Conservation (phyloP, 176 grass and related monocot species). For the Rhynchospora pubera region DNA sequence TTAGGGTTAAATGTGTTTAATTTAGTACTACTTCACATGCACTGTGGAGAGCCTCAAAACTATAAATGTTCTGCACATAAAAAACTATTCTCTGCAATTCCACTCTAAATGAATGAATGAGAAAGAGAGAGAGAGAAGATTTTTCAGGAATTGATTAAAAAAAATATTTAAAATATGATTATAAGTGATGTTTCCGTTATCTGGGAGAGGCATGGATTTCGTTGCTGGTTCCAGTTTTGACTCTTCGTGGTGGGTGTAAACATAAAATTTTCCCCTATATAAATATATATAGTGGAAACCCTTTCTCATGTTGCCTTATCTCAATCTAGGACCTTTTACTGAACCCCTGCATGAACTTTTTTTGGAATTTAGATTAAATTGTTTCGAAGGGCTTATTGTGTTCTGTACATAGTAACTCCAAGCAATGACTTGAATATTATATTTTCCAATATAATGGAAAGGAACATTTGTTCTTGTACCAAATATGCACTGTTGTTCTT, state of each 20-base stretch:
- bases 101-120: not conserved
- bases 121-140: not conserved
- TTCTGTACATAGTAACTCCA: too few species aligned
- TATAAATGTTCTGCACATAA: not conserved
- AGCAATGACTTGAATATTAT: too few species aligned
- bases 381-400: not conserved
- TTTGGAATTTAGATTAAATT: not conserved
- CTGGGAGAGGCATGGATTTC: not conserved
- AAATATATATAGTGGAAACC: not conserved
- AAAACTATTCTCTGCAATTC: not conserved
- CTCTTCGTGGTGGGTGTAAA: not conserved
- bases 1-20: not conserved
- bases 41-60: not conserved
- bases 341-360: not conserved
- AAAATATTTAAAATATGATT: not conserved
- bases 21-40: not conserved
- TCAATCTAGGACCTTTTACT: not conserved
- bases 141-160: not conserved
- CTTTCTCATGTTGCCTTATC: not conserved
- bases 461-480: not conserved
- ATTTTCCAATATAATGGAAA: not conserved
- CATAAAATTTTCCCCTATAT: not conserved
- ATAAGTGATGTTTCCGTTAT: conserved; percentile 3
- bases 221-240: not conserved
- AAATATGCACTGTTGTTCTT: not conserved